These are phyloP conservation scores for Parietaria judaica DNA, from an alignment of 306 rosid genomes.

Conservation along the genomic window DNA sequence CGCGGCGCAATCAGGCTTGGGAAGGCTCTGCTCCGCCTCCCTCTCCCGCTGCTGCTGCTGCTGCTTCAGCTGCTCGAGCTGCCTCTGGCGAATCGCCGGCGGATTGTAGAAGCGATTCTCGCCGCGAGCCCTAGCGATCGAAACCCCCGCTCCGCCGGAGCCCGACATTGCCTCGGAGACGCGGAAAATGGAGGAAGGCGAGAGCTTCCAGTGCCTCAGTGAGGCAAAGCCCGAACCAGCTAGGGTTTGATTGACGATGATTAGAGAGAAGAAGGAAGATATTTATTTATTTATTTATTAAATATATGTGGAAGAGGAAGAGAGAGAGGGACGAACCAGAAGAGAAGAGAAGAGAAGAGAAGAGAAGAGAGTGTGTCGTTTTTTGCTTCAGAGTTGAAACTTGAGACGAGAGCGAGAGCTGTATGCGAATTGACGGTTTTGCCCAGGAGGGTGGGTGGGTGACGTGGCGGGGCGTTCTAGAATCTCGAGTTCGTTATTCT, in stretches of 20 bases:
- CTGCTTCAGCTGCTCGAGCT: slow-evolving; percentile 34
- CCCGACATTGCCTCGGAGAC: slow-evolving; percentile 46
- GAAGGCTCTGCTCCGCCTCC: slow-evolving; percentile 19
- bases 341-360: slow-evolving; percentile 1
- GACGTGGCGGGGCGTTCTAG: not conserved
- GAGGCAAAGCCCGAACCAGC: not conserved
- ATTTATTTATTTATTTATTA: not conserved
- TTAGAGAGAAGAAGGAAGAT: not conserved
- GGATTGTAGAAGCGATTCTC: slow-evolving; percentile 79
- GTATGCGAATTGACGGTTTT: not conserved
- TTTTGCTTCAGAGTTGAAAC: not conserved
- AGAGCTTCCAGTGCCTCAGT: not conserved
- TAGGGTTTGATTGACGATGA: slow-evolving; percentile 5
- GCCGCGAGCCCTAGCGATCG: slow-evolving; percentile 58
- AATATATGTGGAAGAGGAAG: not conserved
- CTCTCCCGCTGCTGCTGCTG: slow-evolving; percentile 14
- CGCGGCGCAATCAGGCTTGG: slow-evolving; percentile 18
- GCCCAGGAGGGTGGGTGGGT: not conserved
- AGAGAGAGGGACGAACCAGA: slow-evolving; percentile 1
- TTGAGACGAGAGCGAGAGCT: not conserved
- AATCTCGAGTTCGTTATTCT: slow-evolving; percentile 3
- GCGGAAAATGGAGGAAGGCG: not conserved
- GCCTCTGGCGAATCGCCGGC: slow-evolving; percentile 64
- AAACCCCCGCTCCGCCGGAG: slow-evolving; percentile 61
- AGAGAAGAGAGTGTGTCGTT: not conserved